phyloP scores from a whole-genome alignment of 352 stramenopile genomes.

The Globisporangium spiculum region DNA sequence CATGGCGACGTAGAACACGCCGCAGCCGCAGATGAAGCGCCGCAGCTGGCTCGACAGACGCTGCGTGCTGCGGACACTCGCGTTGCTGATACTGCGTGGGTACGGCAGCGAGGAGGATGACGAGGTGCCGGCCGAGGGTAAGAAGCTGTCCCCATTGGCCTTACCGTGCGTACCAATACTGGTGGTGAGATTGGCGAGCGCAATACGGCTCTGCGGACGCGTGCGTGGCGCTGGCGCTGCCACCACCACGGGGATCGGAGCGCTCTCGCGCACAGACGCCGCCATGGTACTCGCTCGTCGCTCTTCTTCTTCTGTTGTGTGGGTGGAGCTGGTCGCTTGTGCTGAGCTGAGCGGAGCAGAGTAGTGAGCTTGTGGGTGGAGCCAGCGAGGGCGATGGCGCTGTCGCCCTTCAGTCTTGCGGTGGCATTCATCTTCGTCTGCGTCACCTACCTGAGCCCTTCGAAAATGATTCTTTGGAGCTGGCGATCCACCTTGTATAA shows the following conservation, averaged over 20 bases:
- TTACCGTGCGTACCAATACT: neutral
- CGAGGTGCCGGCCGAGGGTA: conserved; percentile 2
- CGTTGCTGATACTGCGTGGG: neutral
- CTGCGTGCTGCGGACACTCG: neutral
- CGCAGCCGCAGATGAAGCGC: conserved; percentile 23
- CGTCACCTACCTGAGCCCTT: neutral
- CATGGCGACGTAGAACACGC: conserved; percentile 22
- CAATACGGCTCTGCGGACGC: neutral
- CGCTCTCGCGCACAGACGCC: neutral
- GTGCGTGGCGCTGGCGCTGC: neutral
- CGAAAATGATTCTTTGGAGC: neutral
- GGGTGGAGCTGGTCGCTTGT: no score
- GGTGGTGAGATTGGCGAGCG: neutral
- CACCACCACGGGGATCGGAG: conserved; percentile 2
- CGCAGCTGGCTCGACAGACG: conserved; percentile 15
- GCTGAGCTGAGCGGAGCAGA: neutral
- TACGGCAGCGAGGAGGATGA: neutral
- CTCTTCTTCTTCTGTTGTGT: neutral
- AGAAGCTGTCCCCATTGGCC: conserved; percentile 7
- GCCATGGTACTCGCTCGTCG: neutral
- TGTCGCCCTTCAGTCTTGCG: neutral
- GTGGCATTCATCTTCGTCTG: neutral
- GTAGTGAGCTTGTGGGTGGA: neutral
- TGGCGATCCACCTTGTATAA: no score
- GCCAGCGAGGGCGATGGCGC: neutral